Percentiles rank a stretch among this genome's conserved stretches.
Evolutionary conservation across 1,284 basidiomycete species (phyloP).

Genomic region (Ganoderma resinaceum): DNA sequence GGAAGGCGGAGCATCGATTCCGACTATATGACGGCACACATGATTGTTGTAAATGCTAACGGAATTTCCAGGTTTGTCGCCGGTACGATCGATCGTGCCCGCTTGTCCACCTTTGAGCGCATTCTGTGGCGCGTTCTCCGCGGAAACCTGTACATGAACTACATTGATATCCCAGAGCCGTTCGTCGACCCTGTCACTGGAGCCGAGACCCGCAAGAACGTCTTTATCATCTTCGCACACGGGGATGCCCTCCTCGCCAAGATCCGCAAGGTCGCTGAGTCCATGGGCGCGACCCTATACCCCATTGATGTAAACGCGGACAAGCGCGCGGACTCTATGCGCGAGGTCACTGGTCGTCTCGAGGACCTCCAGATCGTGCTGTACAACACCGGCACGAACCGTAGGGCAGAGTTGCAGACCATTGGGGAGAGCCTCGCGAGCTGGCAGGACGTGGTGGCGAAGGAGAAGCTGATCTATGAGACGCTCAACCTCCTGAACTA

Average conservation of each 20-base stretch:
- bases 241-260: slow-evolving; percentile 93
- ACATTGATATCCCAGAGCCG: slow-evolving; percentile 93
- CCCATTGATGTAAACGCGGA: slow-evolving; percentile 95
- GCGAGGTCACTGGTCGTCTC: slow-evolving; percentile 88
- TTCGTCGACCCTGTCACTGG: slow-evolving; percentile 89
- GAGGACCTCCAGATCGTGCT: slow-evolving; percentile 94
- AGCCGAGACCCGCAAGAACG: slow-evolving; percentile 92
- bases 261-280: slow-evolving; percentile 98
- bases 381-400: slow-evolving; percentile 88
- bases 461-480: slow-evolving; percentile 97
- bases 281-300: slow-evolving; percentile 97
- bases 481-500: slow-evolving; percentile 95
- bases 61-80: slow-evolving; percentile 79
- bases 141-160: slow-evolving; percentile 99
- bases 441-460: slow-evolving; percentile 94
- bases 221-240: slow-evolving; percentile 99
- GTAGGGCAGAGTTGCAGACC: slow-evolving; percentile 86
- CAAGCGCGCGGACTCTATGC: slow-evolving; percentile 89
- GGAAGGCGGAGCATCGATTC: not conserved
- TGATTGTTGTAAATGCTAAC: not conserved
- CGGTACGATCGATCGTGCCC: slow-evolving; percentile 93
- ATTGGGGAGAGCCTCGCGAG: slow-evolving; percentile 88
- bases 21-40: not conserved
- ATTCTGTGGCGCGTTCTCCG: slow-evolving; percentile 98
- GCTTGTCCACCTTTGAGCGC: slow-evolving; percentile 95